These are phyloP conservation scores for Discostella pseudostelligera DNA, from an alignment of 108 stramenopile genomes.

Conservation along the genomic window DNA sequence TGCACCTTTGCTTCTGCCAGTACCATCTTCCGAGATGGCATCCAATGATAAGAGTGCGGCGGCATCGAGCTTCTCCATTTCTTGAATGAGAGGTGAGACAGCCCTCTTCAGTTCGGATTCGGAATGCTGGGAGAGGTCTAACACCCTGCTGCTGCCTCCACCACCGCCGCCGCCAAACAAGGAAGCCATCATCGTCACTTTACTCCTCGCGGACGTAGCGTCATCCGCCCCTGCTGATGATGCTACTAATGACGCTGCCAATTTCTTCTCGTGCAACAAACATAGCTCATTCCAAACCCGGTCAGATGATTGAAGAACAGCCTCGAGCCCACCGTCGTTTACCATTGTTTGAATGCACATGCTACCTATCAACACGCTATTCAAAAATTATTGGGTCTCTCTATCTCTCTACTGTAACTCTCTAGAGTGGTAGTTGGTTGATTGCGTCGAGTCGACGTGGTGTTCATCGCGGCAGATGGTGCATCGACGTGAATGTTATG, in stretches of 20 bases:
- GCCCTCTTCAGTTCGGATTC: constrained; percentile 21
- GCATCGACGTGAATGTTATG: too few relatives aligned
- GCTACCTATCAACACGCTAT: not conserved
- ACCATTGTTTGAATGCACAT: constrained; percentile 40
- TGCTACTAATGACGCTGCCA: not conserved
- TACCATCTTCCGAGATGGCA: constrained; percentile 11
- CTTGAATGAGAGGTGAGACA: constrained; percentile 40
- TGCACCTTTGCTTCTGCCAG: not conserved
- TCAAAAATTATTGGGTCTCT: too few relatives aligned
- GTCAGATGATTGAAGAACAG: constrained; percentile 28
- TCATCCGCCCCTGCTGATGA: not conserved
- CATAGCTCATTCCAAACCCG: constrained; percentile 26
- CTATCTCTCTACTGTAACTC: too few relatives aligned
- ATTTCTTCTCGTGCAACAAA: constrained; percentile 1
- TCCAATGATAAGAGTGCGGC: constrained; percentile 51
- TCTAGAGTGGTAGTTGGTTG: too few relatives aligned
- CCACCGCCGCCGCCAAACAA: constrained; percentile 7
- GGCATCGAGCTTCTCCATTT: constrained; percentile 55
- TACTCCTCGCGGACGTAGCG: not conserved
- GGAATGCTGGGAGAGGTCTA: not conserved
- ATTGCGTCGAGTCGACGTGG: too few relatives aligned
- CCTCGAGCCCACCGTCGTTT: constrained; percentile 35
- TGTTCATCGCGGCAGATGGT: too few relatives aligned
- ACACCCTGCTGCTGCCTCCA: not conserved
- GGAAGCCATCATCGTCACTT: constrained; percentile 7